A percentile compares a stretch with the other conserved stretches of the same genome.
phyloP scores from a whole-genome alignment of 176 grass and related monocot species.

The Oryza glaberrima region DNA sequence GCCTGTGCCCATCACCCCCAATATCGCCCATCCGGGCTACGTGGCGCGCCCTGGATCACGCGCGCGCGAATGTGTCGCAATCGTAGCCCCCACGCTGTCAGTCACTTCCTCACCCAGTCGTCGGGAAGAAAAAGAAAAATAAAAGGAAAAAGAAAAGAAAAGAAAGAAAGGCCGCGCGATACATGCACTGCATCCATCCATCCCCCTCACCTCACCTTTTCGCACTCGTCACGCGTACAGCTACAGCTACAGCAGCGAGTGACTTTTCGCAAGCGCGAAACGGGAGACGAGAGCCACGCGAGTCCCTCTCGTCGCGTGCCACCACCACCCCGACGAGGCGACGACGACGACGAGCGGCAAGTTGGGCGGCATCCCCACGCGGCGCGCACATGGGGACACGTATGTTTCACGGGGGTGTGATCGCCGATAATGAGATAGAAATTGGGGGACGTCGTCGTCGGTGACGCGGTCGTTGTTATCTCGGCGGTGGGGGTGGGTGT shows the following conservation, averaged over 20 bases:
- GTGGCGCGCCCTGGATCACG: slow-evolving; percentile 13
- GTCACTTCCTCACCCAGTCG: not conserved
- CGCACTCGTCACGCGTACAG: too few relatives aligned
- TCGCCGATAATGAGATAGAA: not conserved
- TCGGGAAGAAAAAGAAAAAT: not conserved
- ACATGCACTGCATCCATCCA: not conserved
- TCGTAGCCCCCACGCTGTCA: not conserved
- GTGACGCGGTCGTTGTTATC: not conserved
- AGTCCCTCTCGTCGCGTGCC: not conserved
- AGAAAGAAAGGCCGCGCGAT: not conserved
- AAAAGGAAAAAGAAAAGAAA: too few relatives aligned
- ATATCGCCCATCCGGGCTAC: not conserved
- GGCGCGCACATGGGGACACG: not conserved
- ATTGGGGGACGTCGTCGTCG: not conserved
- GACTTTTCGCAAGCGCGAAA: too few relatives aligned
- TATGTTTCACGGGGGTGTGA: not conserved
- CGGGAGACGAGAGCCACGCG: too few relatives aligned
- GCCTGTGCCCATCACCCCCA: not conserved
- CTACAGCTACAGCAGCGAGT: too few relatives aligned
- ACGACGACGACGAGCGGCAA: not conserved
- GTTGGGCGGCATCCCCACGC: not conserved
- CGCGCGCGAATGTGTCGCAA: slow-evolving; percentile 5
- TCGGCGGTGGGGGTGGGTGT: not conserved
- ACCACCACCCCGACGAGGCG: not conserved
- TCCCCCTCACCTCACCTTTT: too few relatives aligned